Evolutionary conservation across 352 stramenopile species (phyloP).

Genomic region (Blastocystis sp.): DNA sequence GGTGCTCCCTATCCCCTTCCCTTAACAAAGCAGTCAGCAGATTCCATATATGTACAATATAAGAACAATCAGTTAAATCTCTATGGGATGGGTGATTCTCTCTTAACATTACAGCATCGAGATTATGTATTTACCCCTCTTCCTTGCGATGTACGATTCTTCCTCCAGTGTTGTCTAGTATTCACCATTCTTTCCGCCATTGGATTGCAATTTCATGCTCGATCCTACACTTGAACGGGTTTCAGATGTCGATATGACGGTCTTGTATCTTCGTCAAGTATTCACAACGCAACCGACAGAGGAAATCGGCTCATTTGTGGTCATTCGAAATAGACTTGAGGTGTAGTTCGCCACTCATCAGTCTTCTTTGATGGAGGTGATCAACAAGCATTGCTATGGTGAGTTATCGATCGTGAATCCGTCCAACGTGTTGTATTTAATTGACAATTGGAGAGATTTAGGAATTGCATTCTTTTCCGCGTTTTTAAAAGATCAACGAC

Average conservation of each 20-base stretch:
- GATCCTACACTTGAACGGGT: background rate
- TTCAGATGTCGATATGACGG: background rate
- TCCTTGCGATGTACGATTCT: background rate
- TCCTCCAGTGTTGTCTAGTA: background rate
- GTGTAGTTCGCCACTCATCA: background rate
- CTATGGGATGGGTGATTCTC: background rate
- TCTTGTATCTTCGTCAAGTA: background rate
- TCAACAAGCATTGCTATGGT: background rate
- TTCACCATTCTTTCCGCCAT: background rate
- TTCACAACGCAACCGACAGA: background rate
- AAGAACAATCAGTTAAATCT: background rate
- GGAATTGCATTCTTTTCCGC: background rate
- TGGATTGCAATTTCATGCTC: background rate
- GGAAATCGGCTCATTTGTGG: background rate
- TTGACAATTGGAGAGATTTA: constrained; percentile 4
- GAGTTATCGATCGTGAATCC: background rate
- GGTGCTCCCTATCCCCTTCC: background rate
- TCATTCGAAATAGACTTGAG: background rate
- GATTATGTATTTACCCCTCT: background rate
- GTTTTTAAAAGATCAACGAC: background rate
- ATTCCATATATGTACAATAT: background rate
- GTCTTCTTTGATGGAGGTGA: background rate
- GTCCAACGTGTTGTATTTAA: background rate
- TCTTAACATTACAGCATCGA: background rate
- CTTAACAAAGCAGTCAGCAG: background rate